Evolutionary conservation across 179 eudicot genomes (phyloP).

Genomic region (Beta macrorhiza): DNA sequence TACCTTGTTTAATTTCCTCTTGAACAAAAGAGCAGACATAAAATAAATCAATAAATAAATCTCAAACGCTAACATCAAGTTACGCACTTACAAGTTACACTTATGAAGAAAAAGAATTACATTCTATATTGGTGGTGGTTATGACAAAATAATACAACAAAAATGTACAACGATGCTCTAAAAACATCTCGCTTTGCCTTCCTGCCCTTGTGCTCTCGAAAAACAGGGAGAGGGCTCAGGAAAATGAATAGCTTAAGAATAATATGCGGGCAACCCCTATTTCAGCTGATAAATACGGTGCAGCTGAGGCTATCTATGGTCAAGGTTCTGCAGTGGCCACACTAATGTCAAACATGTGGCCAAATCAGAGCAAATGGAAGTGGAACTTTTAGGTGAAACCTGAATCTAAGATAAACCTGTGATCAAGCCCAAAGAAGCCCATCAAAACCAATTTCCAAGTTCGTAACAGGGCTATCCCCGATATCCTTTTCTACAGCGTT

Average conservation of each 20-base stretch:
- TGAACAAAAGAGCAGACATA: too few relatives aligned
- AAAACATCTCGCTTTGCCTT: constrained; percentile 3
- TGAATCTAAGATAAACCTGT: neutral
- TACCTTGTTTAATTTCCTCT: too few relatives aligned
- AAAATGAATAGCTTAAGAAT: neutral
- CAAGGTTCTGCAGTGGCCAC: neutral
- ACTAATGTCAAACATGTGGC: neutral
- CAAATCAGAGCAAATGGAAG: neutral
- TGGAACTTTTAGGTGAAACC: neutral
- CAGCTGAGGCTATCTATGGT: constrained; percentile 11
- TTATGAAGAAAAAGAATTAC: neutral
- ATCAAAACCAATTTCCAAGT: constrained; percentile 68
- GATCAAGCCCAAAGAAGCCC: constrained; percentile 82
- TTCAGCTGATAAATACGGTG: neutral
- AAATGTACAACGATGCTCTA: constrained; percentile 12
- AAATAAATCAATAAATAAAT: too few relatives aligned
- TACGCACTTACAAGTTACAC: too few relatives aligned
- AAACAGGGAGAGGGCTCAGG: neutral
- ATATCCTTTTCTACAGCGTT: constrained; percentile 37
- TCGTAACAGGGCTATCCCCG: constrained; percentile 72
- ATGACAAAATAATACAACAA: constrained; percentile 1
- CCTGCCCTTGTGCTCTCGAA: constrained; percentile 20
- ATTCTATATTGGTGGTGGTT: constrained; percentile 3
- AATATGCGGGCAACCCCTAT: neutral
- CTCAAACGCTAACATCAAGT: too few relatives aligned